Base-by-base conservation (phyloP, 768 basidiomycete genomes). In the Calvatia gigantea region DNA sequence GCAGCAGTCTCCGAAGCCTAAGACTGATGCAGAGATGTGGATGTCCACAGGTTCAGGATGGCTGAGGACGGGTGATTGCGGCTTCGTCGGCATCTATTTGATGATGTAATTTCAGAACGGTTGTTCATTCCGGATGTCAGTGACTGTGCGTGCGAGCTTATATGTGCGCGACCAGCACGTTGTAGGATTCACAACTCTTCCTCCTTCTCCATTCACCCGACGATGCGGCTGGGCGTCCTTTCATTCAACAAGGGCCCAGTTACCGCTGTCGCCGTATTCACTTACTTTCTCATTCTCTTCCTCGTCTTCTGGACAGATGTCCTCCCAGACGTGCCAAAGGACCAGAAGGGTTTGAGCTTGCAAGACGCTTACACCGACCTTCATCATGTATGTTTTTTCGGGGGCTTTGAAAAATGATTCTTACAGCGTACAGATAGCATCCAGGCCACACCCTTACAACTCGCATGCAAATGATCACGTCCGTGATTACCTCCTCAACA, bases 391-490 rank as follows among this genome's bases (percentile, higher is more conserved):
- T 14, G 46, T 51, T 15, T n/a, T 23, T 4, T 44, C 31, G 1
- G 35, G 6, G 6, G 3, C 19, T 6, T 6, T 11, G 5, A 3
- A 9, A 31, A 17, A 4, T 4, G 28, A 37, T 15, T 54, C 52
- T 55, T 25, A 55, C 45, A 15, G n/a, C 12, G 6, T 12, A n/a
- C 28, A 75, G 85, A 84, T 93, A 57, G 77, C 91, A 4, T 71
- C 77, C 5, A 77, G 77, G 25, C 91, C 91, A 0, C 91, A 89
- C 67, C 84, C 91, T 0, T 90, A 84, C 70, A 84, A 87, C 62
- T 89, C 89, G 1, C 87, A 85, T 69, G 79, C 83, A 15, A 94
- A 93, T 63, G 86, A 89, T 60, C 62, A 75, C 25, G 86, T 91
- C 23, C 83, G 80, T 47, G 64, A 68, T 0, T 85, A 84, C 64